Conservation (phyloP, 148 eudicot species). For the Drosera capensis region DNA sequence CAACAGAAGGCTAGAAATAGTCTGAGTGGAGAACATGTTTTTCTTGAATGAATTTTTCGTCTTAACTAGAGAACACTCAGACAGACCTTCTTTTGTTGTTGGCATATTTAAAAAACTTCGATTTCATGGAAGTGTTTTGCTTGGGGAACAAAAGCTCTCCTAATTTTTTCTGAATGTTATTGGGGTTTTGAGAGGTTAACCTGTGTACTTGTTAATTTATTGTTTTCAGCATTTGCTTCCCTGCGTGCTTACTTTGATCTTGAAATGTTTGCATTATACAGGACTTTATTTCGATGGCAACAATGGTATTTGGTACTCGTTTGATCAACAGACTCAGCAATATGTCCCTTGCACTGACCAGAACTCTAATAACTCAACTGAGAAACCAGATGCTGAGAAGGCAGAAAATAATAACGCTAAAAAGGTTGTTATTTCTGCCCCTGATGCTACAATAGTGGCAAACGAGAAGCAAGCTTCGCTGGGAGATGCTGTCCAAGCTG, state of each 20-base stretch:
- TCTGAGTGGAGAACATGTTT: no score
- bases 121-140: no score
- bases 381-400: slow-evolving; percentile 44
- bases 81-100: no score
- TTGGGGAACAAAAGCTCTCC: no score
- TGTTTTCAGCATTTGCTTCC: neutral
- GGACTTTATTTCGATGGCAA: slow-evolving; percentile 95
- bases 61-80: no score
- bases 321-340: slow-evolving; percentile 72
- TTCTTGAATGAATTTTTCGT: no score
- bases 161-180: no score
- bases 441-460: slow-evolving; percentile 72
- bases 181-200: no score
- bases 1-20: no score
- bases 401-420: slow-evolving; percentile 34
- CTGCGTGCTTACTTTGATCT: neutral
- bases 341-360: slow-evolving; percentile 77
- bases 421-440: slow-evolving; percentile 88
- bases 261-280: slow-evolving; percentile 10
- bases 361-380: slow-evolving; percentile 31
- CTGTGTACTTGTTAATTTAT: no score
- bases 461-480: slow-evolving; percentile 65
- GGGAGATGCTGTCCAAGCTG: slow-evolving; percentile 95
- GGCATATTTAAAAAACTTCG: no score
- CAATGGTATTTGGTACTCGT: slow-evolving; percentile 80